A percentile compares a stretch with the other conserved stretches of the same genome.
Evolutionary conservation across 805 yeast species (phyloP).

Genomic region (Saturnispora bothae): DNA sequence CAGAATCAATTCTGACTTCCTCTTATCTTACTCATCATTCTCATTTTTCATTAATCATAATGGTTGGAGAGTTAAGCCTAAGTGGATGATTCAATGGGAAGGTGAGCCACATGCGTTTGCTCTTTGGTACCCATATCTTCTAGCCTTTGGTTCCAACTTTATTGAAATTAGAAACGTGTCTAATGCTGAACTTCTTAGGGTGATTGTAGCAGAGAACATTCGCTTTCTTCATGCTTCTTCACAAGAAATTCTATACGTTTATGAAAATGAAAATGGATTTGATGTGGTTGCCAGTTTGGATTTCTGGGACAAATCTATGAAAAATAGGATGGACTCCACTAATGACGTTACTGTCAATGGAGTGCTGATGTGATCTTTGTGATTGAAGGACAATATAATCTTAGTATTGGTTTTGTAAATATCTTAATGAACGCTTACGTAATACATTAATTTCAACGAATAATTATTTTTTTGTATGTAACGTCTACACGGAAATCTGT

Average conservation of each 20-base stretch:
- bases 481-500: too few relatives aligned
- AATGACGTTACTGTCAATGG: not conserved
- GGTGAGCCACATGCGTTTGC: slow-evolving; percentile 91
- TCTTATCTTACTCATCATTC: slow-evolving; percentile 83
- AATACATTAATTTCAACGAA: not conserved
- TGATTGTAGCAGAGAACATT: slow-evolving; percentile 88
- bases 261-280: slow-evolving; percentile 80
- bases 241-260: slow-evolving; percentile 87
- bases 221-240: slow-evolving; percentile 81
- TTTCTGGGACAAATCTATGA: slow-evolving; percentile 54
- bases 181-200: slow-evolving; percentile 72
- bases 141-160: slow-evolving; percentile 83
- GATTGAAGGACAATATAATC: too few relatives aligned
- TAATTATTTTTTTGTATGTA: too few relatives aligned
- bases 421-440: not conserved
- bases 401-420: too few relatives aligned
- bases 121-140: slow-evolving; percentile 83
- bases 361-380: too few relatives aligned
- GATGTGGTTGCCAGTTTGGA: slow-evolving; percentile 90
- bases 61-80: slow-evolving; percentile 93
- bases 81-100: slow-evolving; percentile 95
- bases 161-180: slow-evolving; percentile 91
- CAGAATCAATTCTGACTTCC: slow-evolving; percentile 77
- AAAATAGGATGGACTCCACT: slow-evolving; percentile 13
- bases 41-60: slow-evolving; percentile 89